These are phyloP conservation scores for Rauvolfia tetraphylla DNA, from an alignment of 257 asterid genomes.

Conservation along the genomic window DNA sequence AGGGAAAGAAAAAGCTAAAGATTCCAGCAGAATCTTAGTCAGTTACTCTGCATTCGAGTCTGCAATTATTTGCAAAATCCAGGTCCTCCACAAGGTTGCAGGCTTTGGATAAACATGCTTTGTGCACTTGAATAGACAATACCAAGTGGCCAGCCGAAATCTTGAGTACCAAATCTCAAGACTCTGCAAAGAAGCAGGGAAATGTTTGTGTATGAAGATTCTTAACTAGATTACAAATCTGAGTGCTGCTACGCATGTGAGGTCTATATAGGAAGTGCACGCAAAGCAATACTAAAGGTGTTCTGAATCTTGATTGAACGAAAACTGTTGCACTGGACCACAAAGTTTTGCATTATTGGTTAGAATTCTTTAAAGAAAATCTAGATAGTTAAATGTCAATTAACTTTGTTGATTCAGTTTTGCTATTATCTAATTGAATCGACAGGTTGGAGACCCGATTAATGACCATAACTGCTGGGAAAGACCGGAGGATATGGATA, in stretches of 20 bases:
- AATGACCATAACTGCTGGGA: constrained; percentile 94
- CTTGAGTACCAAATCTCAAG: background rate
- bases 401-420: background rate
- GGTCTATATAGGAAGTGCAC: background rate
- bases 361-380: background rate
- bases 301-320: background rate
- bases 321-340: constrained; percentile 9
- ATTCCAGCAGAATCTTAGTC: background rate
- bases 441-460: constrained; percentile 91
- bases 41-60: background rate
- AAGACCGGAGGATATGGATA: constrained; percentile 99
- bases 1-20: background rate
- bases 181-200: background rate
- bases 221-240: background rate
- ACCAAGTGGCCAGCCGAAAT: background rate
- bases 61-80: background rate
- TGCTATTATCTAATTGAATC: background rate
- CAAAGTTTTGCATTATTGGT: background rate
- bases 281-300: background rate
- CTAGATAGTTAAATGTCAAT: background rate
- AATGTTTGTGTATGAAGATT: background rate
- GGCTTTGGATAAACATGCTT: background rate
- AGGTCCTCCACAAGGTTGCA: background rate
- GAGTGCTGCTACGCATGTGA: background rate
- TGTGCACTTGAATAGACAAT: background rate